A percentile compares a stretch with the other conserved stretches of the same genome.
These are phyloP conservation scores for Lichina pygmaea DNA, from an alignment of 495 filamentous ascomycete genomes.

Conservation along the genomic window DNA sequence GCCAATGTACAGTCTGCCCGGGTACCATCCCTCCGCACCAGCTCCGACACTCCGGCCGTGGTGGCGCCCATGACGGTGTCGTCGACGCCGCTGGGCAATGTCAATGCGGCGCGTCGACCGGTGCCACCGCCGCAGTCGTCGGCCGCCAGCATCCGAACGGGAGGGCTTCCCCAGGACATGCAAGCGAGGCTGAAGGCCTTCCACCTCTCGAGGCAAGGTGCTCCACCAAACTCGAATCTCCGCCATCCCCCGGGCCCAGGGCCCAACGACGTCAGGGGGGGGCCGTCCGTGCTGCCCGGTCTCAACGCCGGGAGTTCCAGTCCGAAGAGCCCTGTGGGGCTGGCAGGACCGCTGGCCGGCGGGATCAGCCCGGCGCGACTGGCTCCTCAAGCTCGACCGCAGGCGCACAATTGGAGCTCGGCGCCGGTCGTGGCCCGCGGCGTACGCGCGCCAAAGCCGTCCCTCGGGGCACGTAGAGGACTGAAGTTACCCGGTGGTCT, in stretches of 20 bases:
- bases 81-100: conserved; percentile 53
- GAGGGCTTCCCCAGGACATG: conserved; percentile 48
- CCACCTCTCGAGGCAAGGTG: conserved; percentile 33
- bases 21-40: conserved; percentile 3
- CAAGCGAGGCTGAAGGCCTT: conserved; percentile 60
- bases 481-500: conserved; percentile 12
- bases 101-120: conserved; percentile 53
- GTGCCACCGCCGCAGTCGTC: conserved; percentile 19
- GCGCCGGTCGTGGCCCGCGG: conserved; percentile 16
- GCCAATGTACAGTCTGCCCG: not conserved
- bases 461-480: conserved; percentile 25
- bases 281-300: not conserved
- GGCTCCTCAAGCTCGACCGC: conserved; percentile 16
- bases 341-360: conserved; percentile 2
- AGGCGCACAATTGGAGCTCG: conserved; percentile 21
- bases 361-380: conserved; percentile 8
- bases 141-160: conserved; percentile 24
- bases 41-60: conserved; percentile 13
- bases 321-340: not conserved
- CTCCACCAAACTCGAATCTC: conserved; percentile 13
- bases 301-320: not conserved
- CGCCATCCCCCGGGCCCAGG: conserved; percentile 4
- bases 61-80: conserved; percentile 31
- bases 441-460: conserved; percentile 17
- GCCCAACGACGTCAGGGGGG: conserved; percentile 4